A percentile compares a stretch with the other conserved stretches of the same genome.
These are phyloP conservation scores for Potentilla sterilis DNA, from an alignment of 306 rosid genomes.

Conservation along the genomic window DNA sequence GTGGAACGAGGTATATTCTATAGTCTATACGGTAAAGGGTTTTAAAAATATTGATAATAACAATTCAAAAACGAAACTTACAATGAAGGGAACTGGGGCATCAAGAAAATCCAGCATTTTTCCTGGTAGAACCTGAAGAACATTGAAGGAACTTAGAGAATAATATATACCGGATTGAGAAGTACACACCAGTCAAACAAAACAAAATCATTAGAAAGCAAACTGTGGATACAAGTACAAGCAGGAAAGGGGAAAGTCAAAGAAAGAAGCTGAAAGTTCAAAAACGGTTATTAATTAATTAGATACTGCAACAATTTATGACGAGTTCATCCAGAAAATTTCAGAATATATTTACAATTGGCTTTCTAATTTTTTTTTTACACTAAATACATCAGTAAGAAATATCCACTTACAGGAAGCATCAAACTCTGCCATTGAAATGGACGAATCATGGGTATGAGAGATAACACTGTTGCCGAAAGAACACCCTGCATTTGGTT, in stretches of 20 bases:
- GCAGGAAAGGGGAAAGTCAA: neutral
- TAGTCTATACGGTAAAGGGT: neutral
- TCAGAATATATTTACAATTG: neutral
- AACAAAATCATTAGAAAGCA: neutral
- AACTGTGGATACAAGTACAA: neutral
- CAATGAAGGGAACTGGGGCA: constrained; percentile 96
- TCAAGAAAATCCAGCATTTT: constrained; percentile 88
- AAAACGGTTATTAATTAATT: neutral
- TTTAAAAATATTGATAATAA: neutral
- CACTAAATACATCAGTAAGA: neutral
- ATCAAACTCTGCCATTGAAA: constrained; percentile 96
- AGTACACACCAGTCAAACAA: neutral
- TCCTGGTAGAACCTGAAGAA: constrained; percentile 75
- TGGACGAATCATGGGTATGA: constrained; percentile 89
- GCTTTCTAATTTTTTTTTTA: neutral
- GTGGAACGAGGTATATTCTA: neutral
- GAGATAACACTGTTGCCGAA: constrained; percentile 68
- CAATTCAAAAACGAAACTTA: constrained; percentile 39
- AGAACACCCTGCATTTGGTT: constrained; percentile 75
- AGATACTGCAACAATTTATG: neutral
- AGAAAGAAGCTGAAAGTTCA: neutral
- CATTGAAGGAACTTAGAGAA: constrained; percentile 27
- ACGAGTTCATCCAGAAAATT: neutral
- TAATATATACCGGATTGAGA: neutral
- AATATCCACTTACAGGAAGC: constrained; percentile 72